phyloP scores from a whole-genome alignment of 1,139 yeast genomes.

The Saccharomycopsis hybrid region DNA sequence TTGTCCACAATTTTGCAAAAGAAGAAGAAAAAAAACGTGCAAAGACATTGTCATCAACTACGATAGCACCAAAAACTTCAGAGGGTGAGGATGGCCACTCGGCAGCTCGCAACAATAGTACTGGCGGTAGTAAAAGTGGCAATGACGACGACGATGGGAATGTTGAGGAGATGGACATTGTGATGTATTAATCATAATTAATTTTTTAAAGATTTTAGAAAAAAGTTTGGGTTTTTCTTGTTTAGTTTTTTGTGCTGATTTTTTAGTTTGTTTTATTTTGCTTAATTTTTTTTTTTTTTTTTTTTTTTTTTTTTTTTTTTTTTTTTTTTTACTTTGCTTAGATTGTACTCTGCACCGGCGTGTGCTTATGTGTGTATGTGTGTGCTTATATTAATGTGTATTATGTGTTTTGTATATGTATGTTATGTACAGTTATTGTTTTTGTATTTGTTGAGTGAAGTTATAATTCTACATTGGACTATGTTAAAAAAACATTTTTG shows the following conservation, averaged over 20 bases:
- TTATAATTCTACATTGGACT: too few species aligned
- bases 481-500: too few species aligned
- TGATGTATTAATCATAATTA: background rate
- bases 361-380: too few species aligned
- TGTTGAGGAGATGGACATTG: conserved; percentile 2
- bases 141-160: background rate
- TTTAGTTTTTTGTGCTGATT: background rate
- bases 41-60: too few species aligned
- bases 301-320: background rate
- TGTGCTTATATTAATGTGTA: too few species aligned
- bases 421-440: too few species aligned
- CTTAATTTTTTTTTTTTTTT: background rate
- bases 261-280: background rate
- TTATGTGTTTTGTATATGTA: too few species aligned
- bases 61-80: too few species aligned
- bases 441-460: too few species aligned
- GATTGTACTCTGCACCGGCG: background rate
- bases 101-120: too few species aligned
- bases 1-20: too few species aligned
- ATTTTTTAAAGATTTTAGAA: background rate
- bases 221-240: background rate
- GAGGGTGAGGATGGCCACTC: background rate
- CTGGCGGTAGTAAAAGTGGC: background rate
- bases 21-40: too few species aligned
- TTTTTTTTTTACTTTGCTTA: background rate